Conservation (phyloP, 768 basidiomycete species). For the Auricularia heimuer region DNA sequence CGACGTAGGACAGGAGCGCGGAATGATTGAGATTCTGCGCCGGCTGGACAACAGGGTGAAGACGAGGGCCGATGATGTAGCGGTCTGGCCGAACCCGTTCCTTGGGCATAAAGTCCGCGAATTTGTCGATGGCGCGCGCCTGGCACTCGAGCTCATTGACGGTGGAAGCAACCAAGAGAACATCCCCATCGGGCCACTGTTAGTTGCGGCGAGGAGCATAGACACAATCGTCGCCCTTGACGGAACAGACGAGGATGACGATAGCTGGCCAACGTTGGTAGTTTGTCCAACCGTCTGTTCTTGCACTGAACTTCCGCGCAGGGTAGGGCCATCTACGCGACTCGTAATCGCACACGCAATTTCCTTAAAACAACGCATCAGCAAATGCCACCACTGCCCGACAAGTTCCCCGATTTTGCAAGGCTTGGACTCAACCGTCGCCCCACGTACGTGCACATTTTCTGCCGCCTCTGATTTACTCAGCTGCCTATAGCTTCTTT, state of each 20-base stretch:
- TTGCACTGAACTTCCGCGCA: constrained; percentile 15
- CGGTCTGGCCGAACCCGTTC: constrained; percentile 50
- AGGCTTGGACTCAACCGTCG: constrained; percentile 51
- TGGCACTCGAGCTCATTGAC: constrained; percentile 57
- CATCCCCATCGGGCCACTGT: constrained; percentile 58
- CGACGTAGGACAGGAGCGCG: constrained; percentile 21
- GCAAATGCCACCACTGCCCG: constrained; percentile 54
- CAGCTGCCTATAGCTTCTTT: constrained; percentile 38
- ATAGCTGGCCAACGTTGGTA: constrained; percentile 59
- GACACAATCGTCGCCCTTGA: constrained; percentile 76
- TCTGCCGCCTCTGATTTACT: too few relatives aligned
- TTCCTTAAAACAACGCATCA: constrained; percentile 43
- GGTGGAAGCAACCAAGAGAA: constrained; percentile 63
- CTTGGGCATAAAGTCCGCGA: constrained; percentile 10
- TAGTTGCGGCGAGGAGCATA: constrained; percentile 56
- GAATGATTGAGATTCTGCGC: not conserved
- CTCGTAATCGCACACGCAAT: constrained; percentile 33
- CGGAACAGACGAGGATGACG: constrained; percentile 45
- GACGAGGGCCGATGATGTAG: constrained; percentile 36
- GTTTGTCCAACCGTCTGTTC: not conserved
- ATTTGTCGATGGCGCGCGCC: constrained; percentile 43
- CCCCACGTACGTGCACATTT: constrained; percentile 30
- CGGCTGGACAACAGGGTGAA: not conserved
- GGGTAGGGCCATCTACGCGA: constrained; percentile 45
- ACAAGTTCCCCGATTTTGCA: constrained; percentile 40